phyloP scores from a whole-genome alignment of 2,329 filamentous ascomycete species.

The Xylaria multiplex region DNA sequence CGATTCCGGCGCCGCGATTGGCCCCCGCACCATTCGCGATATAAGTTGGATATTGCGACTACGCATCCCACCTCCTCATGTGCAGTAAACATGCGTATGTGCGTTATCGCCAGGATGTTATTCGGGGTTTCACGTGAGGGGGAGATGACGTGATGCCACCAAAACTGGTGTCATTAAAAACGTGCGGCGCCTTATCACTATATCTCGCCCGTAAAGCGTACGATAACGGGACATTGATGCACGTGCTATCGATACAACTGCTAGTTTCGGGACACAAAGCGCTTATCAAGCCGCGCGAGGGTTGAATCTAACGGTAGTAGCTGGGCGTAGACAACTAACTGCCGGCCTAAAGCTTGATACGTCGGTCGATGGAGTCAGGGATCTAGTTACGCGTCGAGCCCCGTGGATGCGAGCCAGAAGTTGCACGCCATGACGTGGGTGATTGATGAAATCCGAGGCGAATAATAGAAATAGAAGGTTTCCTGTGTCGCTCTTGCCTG shows the following conservation, averaged over 20 bases:
- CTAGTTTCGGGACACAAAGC: background rate
- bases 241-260: background rate
- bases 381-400: background rate
- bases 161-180: conserved; percentile 34
- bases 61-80: conserved; percentile 27
- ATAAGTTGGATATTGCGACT: conserved; percentile 29
- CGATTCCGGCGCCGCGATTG: conserved; percentile 29
- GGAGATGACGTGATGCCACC: conserved; percentile 38
- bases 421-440: conserved; percentile 19
- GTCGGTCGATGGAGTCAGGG: conserved; percentile 2
- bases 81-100: background rate
- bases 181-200: conserved; percentile 2
- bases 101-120: conserved; percentile 26
- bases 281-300: background rate
- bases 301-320: background rate
- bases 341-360: background rate
- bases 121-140: conserved; percentile 26
- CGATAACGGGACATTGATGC: background rate
- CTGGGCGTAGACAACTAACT: background rate
- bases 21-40: conserved; percentile 37
- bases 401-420: background rate
- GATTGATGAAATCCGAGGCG: conserved; percentile 15
- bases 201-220: background rate
- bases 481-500: background rate
- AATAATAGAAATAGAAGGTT: conserved; percentile 15